phyloP scores from a whole-genome alignment of 257 asterid genomes.

The Echium plantagineum region DNA sequence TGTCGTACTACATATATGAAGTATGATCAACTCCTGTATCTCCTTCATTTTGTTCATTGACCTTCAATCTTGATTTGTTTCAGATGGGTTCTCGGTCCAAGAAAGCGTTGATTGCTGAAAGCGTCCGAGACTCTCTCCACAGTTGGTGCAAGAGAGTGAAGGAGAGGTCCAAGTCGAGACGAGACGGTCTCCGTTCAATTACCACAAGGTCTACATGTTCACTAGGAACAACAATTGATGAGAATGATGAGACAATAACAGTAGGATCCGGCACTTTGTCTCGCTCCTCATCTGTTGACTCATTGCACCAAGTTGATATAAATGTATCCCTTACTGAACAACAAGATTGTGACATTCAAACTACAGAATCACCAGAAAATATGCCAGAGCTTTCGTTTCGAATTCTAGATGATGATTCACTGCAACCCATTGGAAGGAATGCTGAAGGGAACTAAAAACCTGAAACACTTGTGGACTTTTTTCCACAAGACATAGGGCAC shows the following conservation, averaged over 20 bases:
- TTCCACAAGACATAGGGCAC: slow-evolving; percentile 33
- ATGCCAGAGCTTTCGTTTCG: slow-evolving; percentile 19
- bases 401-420: slow-evolving; percentile 15
- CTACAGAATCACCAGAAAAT: slow-evolving; percentile 6
- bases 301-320: slow-evolving; percentile 24
- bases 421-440: slow-evolving; percentile 10
- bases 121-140: slow-evolving; percentile 72
- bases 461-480: slow-evolving; percentile 44
- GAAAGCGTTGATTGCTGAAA: slow-evolving; percentile 82
- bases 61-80: not conserved
- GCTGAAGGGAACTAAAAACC: slow-evolving; percentile 18
- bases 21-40: not conserved
- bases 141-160: slow-evolving; percentile 92
- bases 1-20: too few species aligned
- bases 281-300: slow-evolving; percentile 43
- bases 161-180: slow-evolving; percentile 52
- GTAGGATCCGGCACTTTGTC: slow-evolving; percentile 61
- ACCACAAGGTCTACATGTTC: slow-evolving; percentile 72
- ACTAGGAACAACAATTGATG: slow-evolving; percentile 40
- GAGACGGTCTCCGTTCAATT: slow-evolving; percentile 34
- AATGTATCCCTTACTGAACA: slow-evolving; percentile 11
- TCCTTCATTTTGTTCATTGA: too few species aligned
- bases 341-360: slow-evolving; percentile 17
- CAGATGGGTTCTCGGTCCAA: slow-evolving; percentile 82
- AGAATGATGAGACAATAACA: slow-evolving; percentile 57